Conservation (phyloP, 2,329 filamentous ascomycete genomes). For the Pyrenochaeta sp. region DNA sequence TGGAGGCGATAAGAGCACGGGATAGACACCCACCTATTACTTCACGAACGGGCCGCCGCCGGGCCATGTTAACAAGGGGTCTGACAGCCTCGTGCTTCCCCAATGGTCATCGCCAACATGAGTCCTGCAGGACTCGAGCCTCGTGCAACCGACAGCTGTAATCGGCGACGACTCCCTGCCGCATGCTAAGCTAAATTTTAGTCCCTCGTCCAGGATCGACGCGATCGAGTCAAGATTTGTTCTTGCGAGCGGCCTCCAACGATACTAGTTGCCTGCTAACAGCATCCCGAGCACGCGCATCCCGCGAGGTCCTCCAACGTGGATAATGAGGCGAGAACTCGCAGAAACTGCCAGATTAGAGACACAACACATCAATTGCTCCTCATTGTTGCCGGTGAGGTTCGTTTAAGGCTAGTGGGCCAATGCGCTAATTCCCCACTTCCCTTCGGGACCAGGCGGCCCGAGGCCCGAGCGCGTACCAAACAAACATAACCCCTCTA, state of each 20-base stretch:
- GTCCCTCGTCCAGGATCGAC: not conserved
- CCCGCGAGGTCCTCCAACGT: not conserved
- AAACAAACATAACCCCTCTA: too few relatives aligned
- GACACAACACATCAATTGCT: not conserved
- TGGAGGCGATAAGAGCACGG: not conserved
- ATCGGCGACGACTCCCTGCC: not conserved
- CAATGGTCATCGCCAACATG: not conserved
- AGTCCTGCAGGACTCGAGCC: not conserved
- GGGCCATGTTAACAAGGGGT: not conserved
- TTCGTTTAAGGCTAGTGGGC: not conserved
- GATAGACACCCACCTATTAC: not conserved
- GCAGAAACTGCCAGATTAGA: not conserved
- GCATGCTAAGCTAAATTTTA: not conserved
- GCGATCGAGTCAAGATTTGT: not conserved
- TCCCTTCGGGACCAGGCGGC: not conserved
- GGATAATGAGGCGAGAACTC: not conserved
- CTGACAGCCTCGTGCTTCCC: not conserved
- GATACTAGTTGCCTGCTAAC: not conserved
- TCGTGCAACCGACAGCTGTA: not conserved
- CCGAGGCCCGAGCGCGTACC: not conserved
- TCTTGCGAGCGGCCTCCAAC: constrained; percentile 3
- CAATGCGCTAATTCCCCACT: not conserved
- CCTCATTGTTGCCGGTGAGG: not conserved
- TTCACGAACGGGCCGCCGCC: not conserved
- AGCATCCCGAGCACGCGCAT: not conserved